Evolutionary conservation across 768 basidiomycete genomes (phyloP).

Genomic region (Lactarius quietus): DNA sequence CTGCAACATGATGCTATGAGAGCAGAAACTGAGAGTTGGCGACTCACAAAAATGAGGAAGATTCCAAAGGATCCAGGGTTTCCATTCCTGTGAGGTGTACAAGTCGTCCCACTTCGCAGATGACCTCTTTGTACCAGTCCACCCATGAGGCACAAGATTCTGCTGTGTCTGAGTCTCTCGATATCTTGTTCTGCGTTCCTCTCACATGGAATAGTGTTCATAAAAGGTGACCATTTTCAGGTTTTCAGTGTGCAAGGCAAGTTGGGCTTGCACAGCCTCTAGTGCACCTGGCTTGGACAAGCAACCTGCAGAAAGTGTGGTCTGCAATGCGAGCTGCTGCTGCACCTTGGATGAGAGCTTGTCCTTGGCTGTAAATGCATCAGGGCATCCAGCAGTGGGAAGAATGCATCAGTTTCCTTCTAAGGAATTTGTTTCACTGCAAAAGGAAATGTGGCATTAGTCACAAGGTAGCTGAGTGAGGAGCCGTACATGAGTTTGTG

Average conservation of each 20-base stretch:
- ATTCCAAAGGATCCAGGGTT: constrained; percentile 41
- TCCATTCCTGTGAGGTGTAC: constrained; percentile 50
- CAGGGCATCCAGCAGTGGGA: constrained; percentile 67
- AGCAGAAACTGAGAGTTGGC: neutral
- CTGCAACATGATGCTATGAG: neutral
- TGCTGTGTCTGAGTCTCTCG: constrained; percentile 10
- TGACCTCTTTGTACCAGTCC: constrained; percentile 74
- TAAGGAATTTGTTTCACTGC: constrained; percentile 75
- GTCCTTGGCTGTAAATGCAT: constrained; percentile 35
- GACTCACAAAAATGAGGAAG: constrained; percentile 32
- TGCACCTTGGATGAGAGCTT: constrained; percentile 46
- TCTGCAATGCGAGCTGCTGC: constrained; percentile 52
- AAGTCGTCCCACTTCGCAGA: constrained; percentile 64
- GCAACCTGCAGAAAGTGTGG: constrained; percentile 45
- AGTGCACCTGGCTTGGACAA: constrained; percentile 49
- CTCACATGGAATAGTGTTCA: constrained; percentile 52
- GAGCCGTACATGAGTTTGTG: constrained; percentile 16
- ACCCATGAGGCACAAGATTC: constrained; percentile 68
- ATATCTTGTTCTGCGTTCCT: constrained; percentile 29
- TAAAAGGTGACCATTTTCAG: constrained; percentile 86
- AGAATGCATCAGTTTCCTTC: constrained; percentile 75
- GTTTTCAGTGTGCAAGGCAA: constrained; percentile 73
- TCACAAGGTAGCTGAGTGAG: neutral
- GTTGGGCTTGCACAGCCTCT: constrained; percentile 61
- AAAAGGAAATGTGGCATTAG: neutral